A percentile compares a stretch with the other conserved stretches of the same genome.
phyloP scores from a whole-genome alignment of 78 protist genomes.

The Corallochytrium limacisporum region DNA sequence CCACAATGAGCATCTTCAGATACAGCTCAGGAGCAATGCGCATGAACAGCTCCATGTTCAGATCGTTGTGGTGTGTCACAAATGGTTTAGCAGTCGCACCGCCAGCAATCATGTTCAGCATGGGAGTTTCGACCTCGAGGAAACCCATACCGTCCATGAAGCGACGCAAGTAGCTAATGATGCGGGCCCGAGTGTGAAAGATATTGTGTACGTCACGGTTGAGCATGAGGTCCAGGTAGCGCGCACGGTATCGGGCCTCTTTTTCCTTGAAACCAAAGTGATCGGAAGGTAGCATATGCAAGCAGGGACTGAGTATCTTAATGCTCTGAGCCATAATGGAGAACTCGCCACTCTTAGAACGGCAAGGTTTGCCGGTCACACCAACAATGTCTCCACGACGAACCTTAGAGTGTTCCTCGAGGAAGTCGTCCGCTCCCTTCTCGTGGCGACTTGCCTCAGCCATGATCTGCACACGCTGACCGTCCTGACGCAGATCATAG shows the following conservation, averaged over 20 bases:
- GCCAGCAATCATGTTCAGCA: conserved; percentile 92
- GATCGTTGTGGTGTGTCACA: conserved; percentile 93
- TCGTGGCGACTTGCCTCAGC: conserved; percentile 5
- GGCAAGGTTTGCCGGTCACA: conserved; percentile 74
- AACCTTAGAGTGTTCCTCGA: conserved; percentile 22
- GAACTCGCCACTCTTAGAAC: conserved; percentile 88
- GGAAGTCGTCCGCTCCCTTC: conserved; percentile 43
- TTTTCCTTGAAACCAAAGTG: conserved; percentile 23
- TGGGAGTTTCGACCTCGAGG: conserved; percentile 96
- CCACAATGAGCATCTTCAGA: conserved; percentile 94
- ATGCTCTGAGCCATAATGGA: conserved; percentile 63
- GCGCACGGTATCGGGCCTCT: conserved; percentile 77
- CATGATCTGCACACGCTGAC: conserved; percentile 64
- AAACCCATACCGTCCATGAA: conserved; percentile 65
- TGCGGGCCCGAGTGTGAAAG: conserved; percentile 59
- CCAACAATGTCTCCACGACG: conserved; percentile 98
- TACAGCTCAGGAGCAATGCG: conserved; percentile 99
- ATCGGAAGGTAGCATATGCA: conserved; percentile 78
- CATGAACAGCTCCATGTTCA: conserved; percentile 84
- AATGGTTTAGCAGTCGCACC: conserved; percentile 99
- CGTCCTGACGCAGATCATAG: conserved; percentile 70
- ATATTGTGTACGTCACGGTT: conserved; percentile 47
- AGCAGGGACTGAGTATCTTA: conserved; percentile 89
- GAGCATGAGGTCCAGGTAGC: conserved; percentile 93
- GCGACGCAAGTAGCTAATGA: conserved; percentile 69